A percentile compares a stretch with the other conserved stretches of the same genome.
These are phyloP conservation scores for Pythium biforme DNA, from an alignment of 352 stramenopile species.

Conservation along the genomic window DNA sequence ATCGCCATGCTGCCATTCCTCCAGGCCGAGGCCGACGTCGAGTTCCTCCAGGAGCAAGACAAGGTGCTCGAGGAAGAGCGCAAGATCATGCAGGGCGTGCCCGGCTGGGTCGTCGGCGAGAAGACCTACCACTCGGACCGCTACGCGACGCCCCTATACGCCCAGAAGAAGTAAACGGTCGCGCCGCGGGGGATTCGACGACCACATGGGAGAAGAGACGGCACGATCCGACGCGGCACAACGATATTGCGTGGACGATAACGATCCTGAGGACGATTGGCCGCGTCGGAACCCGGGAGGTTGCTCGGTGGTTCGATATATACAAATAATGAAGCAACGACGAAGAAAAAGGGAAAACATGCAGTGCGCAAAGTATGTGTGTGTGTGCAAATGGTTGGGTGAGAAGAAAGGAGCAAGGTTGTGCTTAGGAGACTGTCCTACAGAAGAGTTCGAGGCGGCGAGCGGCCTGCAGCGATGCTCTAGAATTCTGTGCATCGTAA, in stretches of 20 bases:
- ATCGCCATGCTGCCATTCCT: slow-evolving; percentile 93
- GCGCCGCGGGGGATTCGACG: too few species aligned
- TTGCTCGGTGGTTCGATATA: slow-evolving; percentile 10
- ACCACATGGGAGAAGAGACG: not conserved
- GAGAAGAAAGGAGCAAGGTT: not conserved
- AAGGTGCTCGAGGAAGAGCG: slow-evolving; percentile 89
- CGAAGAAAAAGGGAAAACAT: not conserved
- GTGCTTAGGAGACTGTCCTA: not conserved
- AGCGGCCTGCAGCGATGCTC: not conserved
- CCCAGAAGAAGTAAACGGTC: slow-evolving; percentile 70
- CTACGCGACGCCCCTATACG: slow-evolving; percentile 79
- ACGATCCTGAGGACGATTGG: not conserved
- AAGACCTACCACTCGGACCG: slow-evolving; percentile 88
- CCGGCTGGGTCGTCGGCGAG: slow-evolving; percentile 88
- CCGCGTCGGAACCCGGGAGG: not conserved
- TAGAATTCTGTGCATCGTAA: not conserved
- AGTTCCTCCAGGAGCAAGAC: slow-evolving; percentile 85
- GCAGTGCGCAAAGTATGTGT: not conserved
- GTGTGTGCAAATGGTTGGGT: not conserved
- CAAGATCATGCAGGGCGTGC: slow-evolving; percentile 95
- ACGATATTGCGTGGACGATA: not conserved
- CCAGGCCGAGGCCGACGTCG: slow-evolving; percentile 95
- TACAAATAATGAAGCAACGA: slow-evolving; percentile 24
- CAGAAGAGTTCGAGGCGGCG: not conserved
- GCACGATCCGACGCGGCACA: not conserved